Base-by-base conservation (phyloP, 768 basidiomycete species). In the Myochromella boudieri region DNA sequence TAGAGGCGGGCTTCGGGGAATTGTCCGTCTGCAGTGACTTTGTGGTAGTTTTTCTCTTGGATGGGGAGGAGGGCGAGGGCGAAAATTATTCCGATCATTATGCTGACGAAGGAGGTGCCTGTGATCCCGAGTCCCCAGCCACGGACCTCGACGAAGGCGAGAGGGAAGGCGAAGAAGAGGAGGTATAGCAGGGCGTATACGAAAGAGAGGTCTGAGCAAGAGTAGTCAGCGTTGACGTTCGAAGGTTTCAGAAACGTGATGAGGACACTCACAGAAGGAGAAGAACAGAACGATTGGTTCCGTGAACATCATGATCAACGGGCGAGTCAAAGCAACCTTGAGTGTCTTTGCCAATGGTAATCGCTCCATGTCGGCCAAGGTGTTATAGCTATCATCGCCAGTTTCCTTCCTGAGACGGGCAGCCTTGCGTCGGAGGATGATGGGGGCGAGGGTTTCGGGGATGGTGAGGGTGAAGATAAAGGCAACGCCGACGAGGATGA, bases 371-470 rank as follows among this genome's bases (percentile, higher is more conserved):
- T 48, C 47, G 10, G 22, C 47, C 1, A 48, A 26, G 15, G 40
- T 41, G 4, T 36, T 29, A 6, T 69, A 46, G 7, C 14, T 34
- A 11, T 42, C 37, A 27, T 50, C 37, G 18, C 53, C 68, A 2
- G 67, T 68, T n/a, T 67, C 59, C 48, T 70, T 72, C 14, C 72
- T 67, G 6, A 80, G 56, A 17, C 48, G 58, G 17, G 59, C 55
- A 12, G 76, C 78, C 42, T 75, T 74, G 20, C 62, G 55, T 5
- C 65, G 65, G 7, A 81, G 68, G 9, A 81, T 52, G 4, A 71
- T 60, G 1, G 78, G 74, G 0, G 73, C 72, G 39, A 77, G 74
- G 1, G 76, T 78, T 58, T 81, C 78, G 12, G 76, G 75, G n/a
- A 77, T 70, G 51, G 76, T 63, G 37, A 76, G 52, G 3, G 69